phyloP scores from a whole-genome alignment of 2,329 filamentous ascomycete species.

The Botryosphaeria dothidea region DNA sequence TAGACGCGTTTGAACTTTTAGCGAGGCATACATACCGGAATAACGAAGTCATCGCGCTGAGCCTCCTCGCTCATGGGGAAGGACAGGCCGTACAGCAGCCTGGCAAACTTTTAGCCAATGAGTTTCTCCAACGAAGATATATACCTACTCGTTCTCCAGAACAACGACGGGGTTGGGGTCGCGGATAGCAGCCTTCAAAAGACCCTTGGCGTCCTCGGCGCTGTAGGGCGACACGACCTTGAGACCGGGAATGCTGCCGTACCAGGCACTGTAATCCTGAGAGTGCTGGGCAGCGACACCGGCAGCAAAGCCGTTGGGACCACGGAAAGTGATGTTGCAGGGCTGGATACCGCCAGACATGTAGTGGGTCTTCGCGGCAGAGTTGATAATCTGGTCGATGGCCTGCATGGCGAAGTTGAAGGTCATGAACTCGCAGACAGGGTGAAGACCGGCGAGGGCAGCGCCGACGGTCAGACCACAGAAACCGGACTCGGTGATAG shows the following conservation, averaged over 20 bases:
- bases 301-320: constrained; percentile 94
- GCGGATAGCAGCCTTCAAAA: constrained; percentile 95
- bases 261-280: constrained; percentile 98
- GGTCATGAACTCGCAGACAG: constrained; percentile 99
- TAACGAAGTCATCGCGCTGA: constrained; percentile 93
- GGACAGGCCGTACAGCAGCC: constrained; percentile 80
- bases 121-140: background rate
- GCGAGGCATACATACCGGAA: constrained; percentile 58
- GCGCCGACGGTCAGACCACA: constrained; percentile 90
- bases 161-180: constrained; percentile 95
- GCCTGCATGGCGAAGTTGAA: constrained; percentile 99
- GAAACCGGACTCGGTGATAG: constrained; percentile 98
- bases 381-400: constrained; percentile 99
- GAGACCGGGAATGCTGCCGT: constrained; percentile 94
- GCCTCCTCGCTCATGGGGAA: constrained; percentile 98
- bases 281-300: constrained; percentile 98
- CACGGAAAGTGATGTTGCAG: constrained; percentile 99
- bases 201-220: constrained; percentile 95
- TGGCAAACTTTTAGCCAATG: constrained; percentile 32
- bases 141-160: constrained; percentile 52
- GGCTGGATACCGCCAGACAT: constrained; percentile 99
- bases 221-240: constrained; percentile 98
- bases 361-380: constrained; percentile 97
- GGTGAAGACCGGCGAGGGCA: constrained; percentile 90
- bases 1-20: background rate